Base-by-base conservation (phyloP, 1,139 yeast genomes). In the Yamadazyma dendronema region DNA sequence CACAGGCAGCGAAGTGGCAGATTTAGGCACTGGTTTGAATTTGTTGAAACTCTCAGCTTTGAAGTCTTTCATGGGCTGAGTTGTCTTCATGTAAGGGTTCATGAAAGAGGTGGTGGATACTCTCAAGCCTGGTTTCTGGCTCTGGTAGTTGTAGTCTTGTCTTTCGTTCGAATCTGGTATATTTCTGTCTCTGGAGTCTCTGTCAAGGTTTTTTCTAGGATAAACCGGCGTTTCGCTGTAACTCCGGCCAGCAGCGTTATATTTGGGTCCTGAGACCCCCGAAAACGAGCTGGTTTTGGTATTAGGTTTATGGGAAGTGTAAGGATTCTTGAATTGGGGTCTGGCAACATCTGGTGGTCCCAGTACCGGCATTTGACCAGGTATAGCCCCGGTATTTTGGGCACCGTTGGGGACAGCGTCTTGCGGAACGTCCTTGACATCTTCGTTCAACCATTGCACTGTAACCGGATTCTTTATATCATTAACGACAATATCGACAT, bases 401-500 rank as follows among this genome's bases (percentile, higher is more conserved):
- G 11, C 16, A n/a, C n/a, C n/a, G n/a, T n/a, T n/a, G n/a, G n/a
- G n/a, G n/a, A n/a, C n/a, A n/a, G n/a, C n/a, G n/a, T n/a, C n/a
- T n/a, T n/a, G n/a, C n/a, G n/a, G n/a, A n/a, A n/a, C n/a, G 17
- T 13, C 6, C 14, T 15, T 15, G 4, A 9, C 15, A 4, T 28
- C 31, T 16, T 15, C 22, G 8, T 17, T 60, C 16, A 69, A 53
- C 75, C 75, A 70, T 32, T 48, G 49, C 29, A 63, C 46, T 4
- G 69, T 62, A 14, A 69, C 50, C 7, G 74, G 75, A 38, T 65
- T 58, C 10, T 50, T 45, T 9, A 57, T 46, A 47, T 69, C 74
- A 43, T 69, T 69, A 17, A 67, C 58, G n/a, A 71, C 74, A 31
- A 70, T 69, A 40, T 67, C 74, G n/a, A 67, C 71, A 43, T 68